Evolutionary conservation across 331 rosid genomes (phyloP), one percentile per base, ranked within the genome.

Genomic region (Rosa hybrid): DNA sequence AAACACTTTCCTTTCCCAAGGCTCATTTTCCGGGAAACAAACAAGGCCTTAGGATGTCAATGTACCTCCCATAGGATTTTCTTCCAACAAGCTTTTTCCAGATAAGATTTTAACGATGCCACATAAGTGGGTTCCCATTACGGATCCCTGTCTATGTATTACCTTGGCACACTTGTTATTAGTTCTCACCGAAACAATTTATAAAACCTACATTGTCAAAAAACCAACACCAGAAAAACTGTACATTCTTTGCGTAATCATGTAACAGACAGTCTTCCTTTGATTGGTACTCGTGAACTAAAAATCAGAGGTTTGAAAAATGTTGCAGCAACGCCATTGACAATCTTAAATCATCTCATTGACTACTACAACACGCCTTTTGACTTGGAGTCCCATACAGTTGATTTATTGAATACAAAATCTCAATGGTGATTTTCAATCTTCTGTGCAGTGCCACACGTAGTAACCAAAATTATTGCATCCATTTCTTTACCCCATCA

Each of bases 301-400:
- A 5, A 50, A 20, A 72, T 71, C 12, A 45, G 34, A 12, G 56
- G 74, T 57, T 85, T 78, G 59, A 49, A 83, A 20, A 83, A 64
- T 27, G 53, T 83, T 64, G 77, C 62, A 46, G 74, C 86, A 78
- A 82, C 30, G 72, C 72, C 72, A 68, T 57, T 57, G 45, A 77
- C 75, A 51, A 21, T 44, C 81, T 20, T 60, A 20, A 67, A 67
- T 18, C 72, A 68, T 18, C 20, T 62, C 50, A 34, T 46, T 46
- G 45, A 10, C 27, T 68, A 34, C 46, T 42, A 10, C 72, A 45
- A 23, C 81, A 75, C 71, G 51, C 56, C 39, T 23, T 75, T 62
- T 60, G 67, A 72, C 78, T 74, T 34, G 9, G 38, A 72, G 67
- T 62, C 64, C 59, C 20, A 11, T 67, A 20, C 53, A 17, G 17